Evolutionary conservation across 1,139 yeast species (phyloP), one percentile per base, ranked within the genome.

Genomic region (Suhomyces terraborum): DNA sequence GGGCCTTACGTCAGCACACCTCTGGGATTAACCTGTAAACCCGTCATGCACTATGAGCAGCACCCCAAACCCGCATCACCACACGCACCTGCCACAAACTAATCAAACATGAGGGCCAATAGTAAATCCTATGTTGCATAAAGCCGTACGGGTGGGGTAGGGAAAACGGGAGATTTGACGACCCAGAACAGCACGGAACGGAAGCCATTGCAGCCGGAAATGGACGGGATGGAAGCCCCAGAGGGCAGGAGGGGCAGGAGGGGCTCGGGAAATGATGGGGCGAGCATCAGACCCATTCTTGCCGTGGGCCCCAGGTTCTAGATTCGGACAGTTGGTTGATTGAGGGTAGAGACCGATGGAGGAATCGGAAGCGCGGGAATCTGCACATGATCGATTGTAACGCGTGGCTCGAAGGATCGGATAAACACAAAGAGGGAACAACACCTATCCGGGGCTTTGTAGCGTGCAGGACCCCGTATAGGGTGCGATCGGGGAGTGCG

Each of bases 351-450:
- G n/a, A 12, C 27, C 27, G 27, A 10, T 24, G 27, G 27, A 12
- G 25, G 35, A 29, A 24, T 32, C 35, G 35, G 35, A 17, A 17
- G 36, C 31, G 25, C 36, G 36, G 36, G 36, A 34, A 20, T 34
- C 36, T 34, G 36, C 36, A 34, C 36, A 25, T 25, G 31, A 34
- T 23, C 36, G 27, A 26, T 25, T 26, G 17, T 24, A 24, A 24
- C 36, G 31, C 31, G 25, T 23, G 36, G 36, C 36, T 24, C 24
- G 21, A 27, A 24, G 29, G 36, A 26, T 34, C 36, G 36, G 36
- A 26, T 26, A 23, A 32, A 34, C 35, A 30, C 32, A 30, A 30
- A 30, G 21, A 14, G 23, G 12, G 18, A 21, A 13, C 19, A 17
- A 14, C 32, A 12, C 35, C 35, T 28, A 32, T 23, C 35, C 35